Base-by-base conservation (phyloP, 805 yeast genomes). In the Ogataea ramenticola region DNA sequence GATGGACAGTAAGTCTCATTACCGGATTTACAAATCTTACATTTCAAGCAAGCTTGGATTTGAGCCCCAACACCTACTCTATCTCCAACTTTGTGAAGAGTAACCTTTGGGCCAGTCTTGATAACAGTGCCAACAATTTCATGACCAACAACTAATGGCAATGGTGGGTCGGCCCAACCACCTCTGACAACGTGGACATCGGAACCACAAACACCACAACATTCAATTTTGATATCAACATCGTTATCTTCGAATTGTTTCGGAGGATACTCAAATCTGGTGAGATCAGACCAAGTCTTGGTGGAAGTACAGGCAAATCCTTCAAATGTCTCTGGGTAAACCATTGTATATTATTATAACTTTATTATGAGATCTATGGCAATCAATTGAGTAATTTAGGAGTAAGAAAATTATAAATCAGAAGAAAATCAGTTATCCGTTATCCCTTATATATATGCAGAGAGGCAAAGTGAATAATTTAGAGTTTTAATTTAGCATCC, bases 1-100 rank as follows among this genome's bases (percentile, higher is more conserved):
- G 27, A 19, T 2, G 65, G 62, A 49, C 74, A 69, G 50, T 66
- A 63, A 27, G 53, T 56, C 44, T 81, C 83, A 57, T 79, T 72
- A 52, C 68, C 71, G 33, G 56, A 49, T 20, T 68, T 58, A 70
- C 89, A 86, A 55, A 78, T 69, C 40, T 68, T 55, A 65, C 95
- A 86, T 15, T 74, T 65, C 44, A 70, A 61, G 66, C 95, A 86
- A 33, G 84, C 67, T 46, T 65, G 67, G 22, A 72, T 68, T 56
- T 77, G 80, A 22, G 93, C 91, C 53, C 95, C 95, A 41, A 84
- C 73, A 43, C 91, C 95, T 24, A 84, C 93, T 50, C 87, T 70
- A 51, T 86, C 82, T 44, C 95, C 95, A 17, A 81, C 59, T 57
- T 70, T 75, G 66, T 64, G 71, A 43, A 48, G 67, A 10, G 62